Conservation (phyloP, 2,329 filamentous ascomycete genomes). For the Hypoxylon sp. region DNA sequence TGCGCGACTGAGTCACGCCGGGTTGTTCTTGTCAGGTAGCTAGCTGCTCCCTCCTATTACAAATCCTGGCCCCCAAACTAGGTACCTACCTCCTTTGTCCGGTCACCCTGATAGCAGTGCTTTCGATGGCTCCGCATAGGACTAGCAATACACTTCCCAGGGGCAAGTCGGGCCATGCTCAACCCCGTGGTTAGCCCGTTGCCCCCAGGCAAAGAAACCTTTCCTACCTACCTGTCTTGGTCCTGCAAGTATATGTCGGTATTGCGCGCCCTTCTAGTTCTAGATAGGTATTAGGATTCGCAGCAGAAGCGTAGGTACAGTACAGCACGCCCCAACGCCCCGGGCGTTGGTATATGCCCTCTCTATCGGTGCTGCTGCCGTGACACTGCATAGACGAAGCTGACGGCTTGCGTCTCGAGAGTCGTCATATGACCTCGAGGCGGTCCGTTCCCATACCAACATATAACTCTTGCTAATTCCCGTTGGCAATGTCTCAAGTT, state of each 20-base stretch:
- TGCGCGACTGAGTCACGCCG: constrained; percentile 2
- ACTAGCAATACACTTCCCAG: background rate
- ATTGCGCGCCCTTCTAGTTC: constrained; percentile 5
- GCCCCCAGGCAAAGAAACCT: background rate
- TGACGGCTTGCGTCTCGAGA: constrained; percentile 26
- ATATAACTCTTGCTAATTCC: constrained; percentile 2
- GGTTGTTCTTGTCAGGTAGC: constrained; percentile 5
- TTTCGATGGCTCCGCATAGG: background rate
- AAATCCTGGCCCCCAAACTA: constrained; percentile 10
- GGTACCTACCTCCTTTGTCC: no score
- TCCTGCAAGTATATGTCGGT: constrained; percentile 18
- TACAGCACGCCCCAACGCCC: constrained; percentile 1
- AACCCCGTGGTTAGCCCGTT: constrained; percentile 3
- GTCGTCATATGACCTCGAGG: constrained; percentile 32
- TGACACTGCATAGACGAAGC: constrained; percentile 31
- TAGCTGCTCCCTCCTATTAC: background rate
- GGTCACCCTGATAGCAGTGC: background rate
- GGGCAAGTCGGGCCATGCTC: constrained; percentile 4
- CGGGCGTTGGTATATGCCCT: constrained; percentile 2
- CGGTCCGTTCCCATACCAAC: background rate
- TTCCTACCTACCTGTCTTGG: constrained; percentile 19
- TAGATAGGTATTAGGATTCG: background rate
- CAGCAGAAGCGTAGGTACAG: background rate
- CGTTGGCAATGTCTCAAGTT: background rate
- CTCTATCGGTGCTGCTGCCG: constrained; percentile 9